Evolutionary conservation across 1,139 yeast species (phyloP), one percentile per base, ranked within the genome.

Genomic region (Arxiozyma heterogenica): DNA sequence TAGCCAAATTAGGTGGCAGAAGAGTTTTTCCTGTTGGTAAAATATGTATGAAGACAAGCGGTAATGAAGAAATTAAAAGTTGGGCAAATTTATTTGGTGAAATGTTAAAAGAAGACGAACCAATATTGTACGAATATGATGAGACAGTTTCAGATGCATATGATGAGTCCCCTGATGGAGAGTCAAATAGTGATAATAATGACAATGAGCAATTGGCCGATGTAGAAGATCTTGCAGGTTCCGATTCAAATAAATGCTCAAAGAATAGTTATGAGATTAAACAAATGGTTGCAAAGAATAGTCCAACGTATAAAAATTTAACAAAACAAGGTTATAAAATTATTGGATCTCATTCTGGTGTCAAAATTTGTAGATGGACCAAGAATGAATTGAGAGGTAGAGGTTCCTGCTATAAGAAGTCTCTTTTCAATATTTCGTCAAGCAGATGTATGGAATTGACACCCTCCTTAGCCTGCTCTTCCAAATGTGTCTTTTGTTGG

Each of bases 401-500:
- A 62, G 98, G 98, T 0, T 87, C 95, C 4, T 90, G 98, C 71
- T 90, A 90, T 73, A 90, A 90, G 68, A 88, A 79, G 71, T 95
- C 97, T 8, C 86, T 90, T 64, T 90, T 91, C 68, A 96, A 96
- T 30, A 90, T 90, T 62, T 81, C 79, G 58, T 86, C 95, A 1
- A 96, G 93, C 71, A 75, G 91, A 58, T 91, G 98, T 72, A 90
- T 90, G 97, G 98, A 90, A 68, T 82, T 96, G 1, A 90, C 98
- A 0, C 97, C 98, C 1, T 85, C 95, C 1, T 74, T 90, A 56
- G 93, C 96, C 6, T 90, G 98, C 69, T 88, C 96, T 11, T 90
- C 90, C 67, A 90, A 90, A 69, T 90, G 98, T 76, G 97, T 90
- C 2, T 90, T 90, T 67, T 90, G 98, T 72, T 90, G 98, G 98